Evolutionary conservation across 148 eudicot species (phyloP).

Genomic region (Tetragonia tetragonoides): DNA sequence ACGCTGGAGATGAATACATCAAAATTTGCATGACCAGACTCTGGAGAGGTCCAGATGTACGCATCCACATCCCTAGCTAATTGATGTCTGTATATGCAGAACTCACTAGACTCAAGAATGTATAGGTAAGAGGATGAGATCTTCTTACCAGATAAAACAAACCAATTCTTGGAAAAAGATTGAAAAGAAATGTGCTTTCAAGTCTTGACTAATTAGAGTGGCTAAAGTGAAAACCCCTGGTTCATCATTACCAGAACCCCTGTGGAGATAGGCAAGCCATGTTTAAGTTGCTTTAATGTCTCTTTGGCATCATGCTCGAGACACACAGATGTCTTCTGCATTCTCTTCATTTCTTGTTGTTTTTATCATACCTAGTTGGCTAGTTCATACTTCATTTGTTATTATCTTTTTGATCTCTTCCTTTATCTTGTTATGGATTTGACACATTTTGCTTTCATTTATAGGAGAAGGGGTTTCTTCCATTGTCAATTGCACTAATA

Average conservation of each 20-base stretch:
- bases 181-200: background rate
- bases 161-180: too few species aligned
- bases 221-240: background rate
- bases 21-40: too few species aligned
- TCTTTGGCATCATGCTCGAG: conserved; percentile 1
- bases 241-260: background rate
- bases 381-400: too few species aligned
- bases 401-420: conserved; percentile 1
- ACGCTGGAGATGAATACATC: too few species aligned
- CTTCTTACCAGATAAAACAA: background rate
- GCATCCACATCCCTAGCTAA: too few species aligned
- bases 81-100: background rate
- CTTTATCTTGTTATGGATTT: conserved; percentile 8
- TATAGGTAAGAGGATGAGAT: background rate
- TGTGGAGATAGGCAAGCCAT: background rate
- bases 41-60: too few species aligned
- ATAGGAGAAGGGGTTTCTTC: conserved; percentile 96
- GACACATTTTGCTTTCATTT: conserved; percentile 12
- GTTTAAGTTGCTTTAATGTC: background rate
- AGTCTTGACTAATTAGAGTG: background rate
- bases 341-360: background rate
- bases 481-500: conserved; percentile 82
- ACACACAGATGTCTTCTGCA: background rate
- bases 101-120: background rate
- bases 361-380: background rate